phyloP scores from a whole-genome alignment of 2,329 filamentous ascomycete species.

The Alternaria novae-zelandiae region DNA sequence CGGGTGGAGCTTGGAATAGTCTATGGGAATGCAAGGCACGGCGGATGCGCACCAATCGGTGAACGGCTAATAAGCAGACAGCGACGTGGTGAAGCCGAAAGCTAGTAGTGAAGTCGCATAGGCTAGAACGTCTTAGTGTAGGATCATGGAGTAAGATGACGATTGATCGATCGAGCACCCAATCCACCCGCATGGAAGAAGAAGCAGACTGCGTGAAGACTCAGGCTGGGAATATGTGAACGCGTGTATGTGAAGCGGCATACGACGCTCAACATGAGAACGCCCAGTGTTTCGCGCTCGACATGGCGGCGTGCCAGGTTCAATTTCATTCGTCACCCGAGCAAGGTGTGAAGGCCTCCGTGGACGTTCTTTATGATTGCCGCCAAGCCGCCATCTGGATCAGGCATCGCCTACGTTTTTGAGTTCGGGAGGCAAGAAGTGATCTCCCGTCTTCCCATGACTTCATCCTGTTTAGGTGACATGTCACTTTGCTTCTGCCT shows the following conservation, averaged over 20 bases:
- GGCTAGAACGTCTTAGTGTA: background rate
- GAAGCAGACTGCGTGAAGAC: background rate
- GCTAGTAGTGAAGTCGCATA: background rate
- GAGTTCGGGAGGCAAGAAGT: background rate
- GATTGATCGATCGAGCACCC: background rate
- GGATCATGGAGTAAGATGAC: background rate
- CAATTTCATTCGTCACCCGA: background rate
- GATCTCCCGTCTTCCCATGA: background rate
- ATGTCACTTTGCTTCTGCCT: background rate
- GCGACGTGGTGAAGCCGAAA: background rate
- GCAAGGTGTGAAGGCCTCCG: background rate
- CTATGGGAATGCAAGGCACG: constrained; percentile 1
- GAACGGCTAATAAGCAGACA: background rate
- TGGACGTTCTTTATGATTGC: background rate
- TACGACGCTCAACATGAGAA: background rate
- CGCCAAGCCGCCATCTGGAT: constrained; percentile 3
- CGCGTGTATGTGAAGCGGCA: background rate
- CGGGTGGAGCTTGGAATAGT: background rate
- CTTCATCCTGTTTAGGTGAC: background rate
- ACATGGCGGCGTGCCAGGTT: background rate
- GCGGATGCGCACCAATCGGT: background rate
- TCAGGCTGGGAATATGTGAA: background rate
- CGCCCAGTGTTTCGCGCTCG: background rate
- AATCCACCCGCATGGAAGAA: background rate
- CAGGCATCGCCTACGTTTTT: background rate